Percentiles rank a stretch among this genome's conserved stretches.
Conservation (phyloP, 495 filamentous ascomycete genomes). For the Baudoinia panamericana region DNA sequence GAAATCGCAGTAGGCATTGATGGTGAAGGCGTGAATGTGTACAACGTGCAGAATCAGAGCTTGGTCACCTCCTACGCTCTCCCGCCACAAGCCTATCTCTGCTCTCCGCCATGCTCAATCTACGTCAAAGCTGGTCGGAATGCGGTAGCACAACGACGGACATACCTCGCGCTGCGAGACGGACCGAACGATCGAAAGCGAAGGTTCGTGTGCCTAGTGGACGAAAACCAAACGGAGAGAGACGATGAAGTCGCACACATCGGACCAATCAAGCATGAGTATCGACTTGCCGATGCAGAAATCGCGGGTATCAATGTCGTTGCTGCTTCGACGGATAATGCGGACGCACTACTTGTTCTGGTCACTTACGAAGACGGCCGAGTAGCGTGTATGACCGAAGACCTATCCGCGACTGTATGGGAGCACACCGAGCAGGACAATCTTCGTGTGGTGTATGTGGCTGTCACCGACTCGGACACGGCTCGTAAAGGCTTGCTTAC, state of each 20-base stretch:
- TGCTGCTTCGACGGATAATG: slow-evolving; percentile 1
- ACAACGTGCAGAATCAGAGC: slow-evolving; percentile 72
- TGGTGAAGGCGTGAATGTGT: slow-evolving; percentile 82
- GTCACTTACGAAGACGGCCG: slow-evolving; percentile 30
- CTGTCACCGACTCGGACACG: slow-evolving; percentile 28
- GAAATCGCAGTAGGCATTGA: slow-evolving; percentile 81
- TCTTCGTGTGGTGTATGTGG: slow-evolving; percentile 28
- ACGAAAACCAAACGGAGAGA: background rate
- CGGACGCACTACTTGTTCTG: slow-evolving; percentile 24
- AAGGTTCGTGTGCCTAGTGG: slow-evolving; percentile 26
- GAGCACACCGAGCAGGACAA: slow-evolving; percentile 24
- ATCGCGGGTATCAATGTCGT: slow-evolving; percentile 33
- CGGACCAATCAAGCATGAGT: slow-evolving; percentile 8
- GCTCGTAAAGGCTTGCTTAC: slow-evolving; percentile 36
- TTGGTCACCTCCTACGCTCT: slow-evolving; percentile 75
- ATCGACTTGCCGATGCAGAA: slow-evolving; percentile 33
- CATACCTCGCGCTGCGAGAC: slow-evolving; percentile 44
- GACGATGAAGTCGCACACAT: background rate
- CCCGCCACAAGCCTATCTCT: slow-evolving; percentile 66
- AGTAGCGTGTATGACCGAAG: slow-evolving; percentile 42
- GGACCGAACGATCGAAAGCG: slow-evolving; percentile 9
- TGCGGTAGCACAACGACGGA: slow-evolving; percentile 50
- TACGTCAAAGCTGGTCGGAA: slow-evolving; percentile 43
- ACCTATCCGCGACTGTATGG: slow-evolving; percentile 28
- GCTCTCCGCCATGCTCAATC: slow-evolving; percentile 63